Evolutionary conservation across 163 green algal genomes (phyloP).

Genomic region (Chlorella variabilis): DNA sequence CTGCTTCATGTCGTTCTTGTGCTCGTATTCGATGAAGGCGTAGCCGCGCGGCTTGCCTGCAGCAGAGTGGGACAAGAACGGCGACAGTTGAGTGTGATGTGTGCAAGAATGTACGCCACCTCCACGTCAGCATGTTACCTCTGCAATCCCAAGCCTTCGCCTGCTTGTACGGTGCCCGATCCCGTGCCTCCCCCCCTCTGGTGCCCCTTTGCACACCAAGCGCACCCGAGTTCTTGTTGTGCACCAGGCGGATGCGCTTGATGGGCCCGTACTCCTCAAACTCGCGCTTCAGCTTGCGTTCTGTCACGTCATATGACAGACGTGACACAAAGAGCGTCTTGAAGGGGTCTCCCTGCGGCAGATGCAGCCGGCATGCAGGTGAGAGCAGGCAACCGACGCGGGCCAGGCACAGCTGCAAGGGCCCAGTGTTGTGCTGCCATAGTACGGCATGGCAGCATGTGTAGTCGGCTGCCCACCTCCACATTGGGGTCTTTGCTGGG

Average conservation of each 20-base stretch:
- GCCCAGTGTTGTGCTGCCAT: no score
- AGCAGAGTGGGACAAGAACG: not conserved
- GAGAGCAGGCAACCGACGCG: not conserved
- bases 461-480: conserved; percentile 50
- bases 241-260: conserved; percentile 80
- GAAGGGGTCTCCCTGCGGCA: conserved; percentile 83
- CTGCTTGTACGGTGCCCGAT: no score
- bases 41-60: conserved; percentile 88
- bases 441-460: no score
- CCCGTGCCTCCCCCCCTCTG: no score
- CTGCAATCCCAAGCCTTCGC: no score
- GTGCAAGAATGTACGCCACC: no score
- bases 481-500: conserved; percentile 76
- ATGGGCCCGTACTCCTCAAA: conserved; percentile 94
- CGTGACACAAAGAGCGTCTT: conserved; percentile 90
- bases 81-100: not conserved
- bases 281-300: conserved; percentile 83
- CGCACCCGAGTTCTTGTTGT: conserved; percentile 67
- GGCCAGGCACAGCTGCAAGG: no score
- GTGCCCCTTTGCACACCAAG: no score
- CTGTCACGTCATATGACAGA: conserved; percentile 85
- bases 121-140: no score
- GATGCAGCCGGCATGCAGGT: not conserved
- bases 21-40: conserved; percentile 92
- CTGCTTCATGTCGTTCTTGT: conserved; percentile 93